These are phyloP conservation scores for Hericium coralloides DNA, from an alignment of 768 basidiomycete genomes.

Conservation along the genomic window DNA sequence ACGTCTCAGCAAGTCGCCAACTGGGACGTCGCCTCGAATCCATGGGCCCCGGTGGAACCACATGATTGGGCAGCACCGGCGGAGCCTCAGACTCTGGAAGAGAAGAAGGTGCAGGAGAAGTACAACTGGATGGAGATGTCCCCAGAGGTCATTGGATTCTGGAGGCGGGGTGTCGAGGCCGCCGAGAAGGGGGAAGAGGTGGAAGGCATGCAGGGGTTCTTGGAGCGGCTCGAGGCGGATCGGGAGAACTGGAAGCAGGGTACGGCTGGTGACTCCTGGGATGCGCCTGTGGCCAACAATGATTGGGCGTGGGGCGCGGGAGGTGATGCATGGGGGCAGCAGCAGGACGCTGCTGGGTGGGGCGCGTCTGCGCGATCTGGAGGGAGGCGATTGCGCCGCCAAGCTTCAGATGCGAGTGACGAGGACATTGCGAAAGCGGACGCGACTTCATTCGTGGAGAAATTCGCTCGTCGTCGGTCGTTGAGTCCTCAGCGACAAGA, in stretches of 20 bases:
- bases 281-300: neutral
- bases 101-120: constrained; percentile 7
- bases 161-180: constrained; percentile 10
- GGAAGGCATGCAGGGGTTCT: constrained; percentile 11
- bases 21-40: neutral
- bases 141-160: constrained; percentile 9
- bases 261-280: constrained; percentile 1
- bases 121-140: constrained; percentile 9
- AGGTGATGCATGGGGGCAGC: constrained; percentile 2
- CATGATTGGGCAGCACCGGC: constrained; percentile 2
- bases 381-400: neutral
- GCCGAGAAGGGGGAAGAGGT: constrained; percentile 13
- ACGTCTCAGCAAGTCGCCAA: neutral
- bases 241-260: neutral
- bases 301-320: constrained; percentile 9
- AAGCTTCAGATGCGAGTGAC: neutral
- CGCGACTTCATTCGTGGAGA: constrained; percentile 34
- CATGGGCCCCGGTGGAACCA: neutral
- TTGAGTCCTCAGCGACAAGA: constrained; percentile 30
- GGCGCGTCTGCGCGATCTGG: neutral
- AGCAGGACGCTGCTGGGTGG: neutral
- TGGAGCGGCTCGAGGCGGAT: constrained; percentile 10
- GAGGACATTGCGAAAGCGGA: constrained; percentile 8
- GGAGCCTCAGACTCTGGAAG: neutral
- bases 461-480: constrained; percentile 31